These are phyloP conservation scores for Zymoseptoria tritici DNA, from an alignment of 2,329 filamentous ascomycete species.

Conservation along the genomic window DNA sequence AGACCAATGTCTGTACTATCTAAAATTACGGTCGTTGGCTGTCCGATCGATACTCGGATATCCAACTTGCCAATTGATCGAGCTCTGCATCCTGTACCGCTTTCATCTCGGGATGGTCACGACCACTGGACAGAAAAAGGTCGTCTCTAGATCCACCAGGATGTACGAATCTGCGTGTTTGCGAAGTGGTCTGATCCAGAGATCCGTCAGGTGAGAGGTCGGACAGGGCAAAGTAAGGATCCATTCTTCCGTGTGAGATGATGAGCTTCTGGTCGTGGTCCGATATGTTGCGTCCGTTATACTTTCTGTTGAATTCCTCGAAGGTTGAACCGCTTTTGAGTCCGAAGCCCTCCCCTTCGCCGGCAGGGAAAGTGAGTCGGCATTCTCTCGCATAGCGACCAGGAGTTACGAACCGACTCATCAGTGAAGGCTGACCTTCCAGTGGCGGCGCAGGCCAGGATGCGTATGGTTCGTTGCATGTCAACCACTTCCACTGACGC, in stretches of 20 bases:
- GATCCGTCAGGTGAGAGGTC: not conserved
- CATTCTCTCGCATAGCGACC: not conserved
- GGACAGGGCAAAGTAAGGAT: constrained; percentile 1
- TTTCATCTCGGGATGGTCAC: too few species aligned
- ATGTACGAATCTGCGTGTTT: not conserved
- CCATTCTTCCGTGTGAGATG: constrained; percentile 1
- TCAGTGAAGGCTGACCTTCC: not conserved
- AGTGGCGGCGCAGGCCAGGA: not conserved
- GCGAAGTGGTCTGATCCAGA: not conserved
- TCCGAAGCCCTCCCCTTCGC: not conserved
- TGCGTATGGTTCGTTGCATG: not conserved
- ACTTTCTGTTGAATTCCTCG: not conserved
- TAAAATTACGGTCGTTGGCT: too few species aligned
- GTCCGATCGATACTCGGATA: too few species aligned
- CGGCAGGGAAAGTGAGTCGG: not conserved
- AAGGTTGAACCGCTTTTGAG: not conserved
- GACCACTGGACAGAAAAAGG: too few species aligned
- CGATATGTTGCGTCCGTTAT: constrained; percentile 1
- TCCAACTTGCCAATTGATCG: too few species aligned
- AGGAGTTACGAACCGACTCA: not conserved
- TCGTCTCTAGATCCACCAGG: too few species aligned
- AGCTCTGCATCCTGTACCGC: too few species aligned
- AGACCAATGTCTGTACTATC: too few species aligned
- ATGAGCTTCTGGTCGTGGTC: not conserved
- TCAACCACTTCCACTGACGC: not conserved